A percentile compares a stretch with the other conserved stretches of the same genome.
Evolutionary conservation across 2,329 filamentous ascomycete species (phyloP).

Genomic region (Penicillium sp.): DNA sequence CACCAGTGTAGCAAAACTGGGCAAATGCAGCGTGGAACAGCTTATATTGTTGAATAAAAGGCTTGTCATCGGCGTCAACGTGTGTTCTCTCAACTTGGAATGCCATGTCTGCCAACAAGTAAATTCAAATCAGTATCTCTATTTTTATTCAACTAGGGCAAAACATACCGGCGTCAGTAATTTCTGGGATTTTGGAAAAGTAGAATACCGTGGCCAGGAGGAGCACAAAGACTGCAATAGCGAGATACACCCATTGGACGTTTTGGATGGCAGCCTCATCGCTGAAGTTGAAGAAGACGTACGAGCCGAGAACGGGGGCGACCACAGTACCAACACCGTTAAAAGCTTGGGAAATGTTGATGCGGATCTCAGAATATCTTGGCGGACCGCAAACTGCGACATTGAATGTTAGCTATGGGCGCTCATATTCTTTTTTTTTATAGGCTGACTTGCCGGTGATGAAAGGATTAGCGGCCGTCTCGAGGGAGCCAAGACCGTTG

Average conservation of each 20-base stretch:
- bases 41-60: neutral
- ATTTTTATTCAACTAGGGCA: too few species aligned
- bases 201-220: neutral
- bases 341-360: neutral
- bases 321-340: neutral
- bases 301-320: neutral
- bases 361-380: neutral
- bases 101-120: neutral
- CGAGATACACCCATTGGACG: neutral
- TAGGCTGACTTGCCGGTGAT: neutral
- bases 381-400: neutral
- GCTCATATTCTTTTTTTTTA: neutral
- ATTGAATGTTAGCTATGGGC: neutral
- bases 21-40: neutral
- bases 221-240: neutral
- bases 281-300: neutral
- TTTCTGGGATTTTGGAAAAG: neutral
- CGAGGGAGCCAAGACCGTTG: neutral
- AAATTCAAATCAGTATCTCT: too few species aligned
- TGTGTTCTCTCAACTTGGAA: neutral
- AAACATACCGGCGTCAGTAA: too few species aligned
- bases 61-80: neutral
- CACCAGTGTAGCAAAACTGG: neutral
- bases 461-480: neutral
- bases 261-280: neutral